A percentile compares a stretch with the other conserved stretches of the same genome.
Evolutionary conservation across 306 rosid genomes (phyloP).

Genomic region (Lithocarpus polystachyus): DNA sequence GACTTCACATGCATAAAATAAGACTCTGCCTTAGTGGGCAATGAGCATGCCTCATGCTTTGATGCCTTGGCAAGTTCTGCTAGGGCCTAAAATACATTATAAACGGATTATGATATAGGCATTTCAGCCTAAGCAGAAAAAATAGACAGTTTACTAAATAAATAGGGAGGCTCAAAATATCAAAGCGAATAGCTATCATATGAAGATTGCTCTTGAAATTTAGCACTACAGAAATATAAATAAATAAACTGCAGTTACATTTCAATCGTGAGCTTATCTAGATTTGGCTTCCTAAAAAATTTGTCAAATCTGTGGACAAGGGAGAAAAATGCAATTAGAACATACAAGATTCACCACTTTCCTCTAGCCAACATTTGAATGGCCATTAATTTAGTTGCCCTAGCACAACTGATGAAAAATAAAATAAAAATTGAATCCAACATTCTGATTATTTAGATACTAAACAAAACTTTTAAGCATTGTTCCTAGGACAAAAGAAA

Average conservation of each 20-base stretch:
- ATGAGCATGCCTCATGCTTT: constrained; percentile 66
- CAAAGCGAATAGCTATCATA: background rate
- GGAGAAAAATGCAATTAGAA: too few species aligned
- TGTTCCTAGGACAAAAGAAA: too few species aligned
- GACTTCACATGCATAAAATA: constrained; percentile 53
- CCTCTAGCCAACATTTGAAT: too few species aligned
- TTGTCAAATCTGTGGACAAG: too few species aligned
- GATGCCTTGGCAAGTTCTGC: constrained; percentile 79
- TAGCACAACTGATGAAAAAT: too few species aligned
- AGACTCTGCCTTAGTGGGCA: constrained; percentile 65
- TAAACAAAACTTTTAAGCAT: too few species aligned
- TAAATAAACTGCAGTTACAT: background rate
- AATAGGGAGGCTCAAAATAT: background rate
- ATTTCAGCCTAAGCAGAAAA: background rate
- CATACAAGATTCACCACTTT: too few species aligned
- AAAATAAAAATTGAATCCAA: too few species aligned
- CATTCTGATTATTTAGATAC: too few species aligned
- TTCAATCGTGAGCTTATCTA: background rate
- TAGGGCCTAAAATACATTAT: constrained; percentile 58
- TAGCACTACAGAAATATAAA: too few species aligned
- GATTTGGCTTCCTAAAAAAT: background rate
- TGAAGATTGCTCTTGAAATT: background rate
- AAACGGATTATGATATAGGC: constrained; percentile 6
- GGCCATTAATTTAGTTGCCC: too few species aligned
- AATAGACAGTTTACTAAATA: background rate